Evolutionary conservation across 768 basidiomycete species (phyloP), one percentile per base, ranked within the genome.

Genomic region (Mycena latifolia): DNA sequence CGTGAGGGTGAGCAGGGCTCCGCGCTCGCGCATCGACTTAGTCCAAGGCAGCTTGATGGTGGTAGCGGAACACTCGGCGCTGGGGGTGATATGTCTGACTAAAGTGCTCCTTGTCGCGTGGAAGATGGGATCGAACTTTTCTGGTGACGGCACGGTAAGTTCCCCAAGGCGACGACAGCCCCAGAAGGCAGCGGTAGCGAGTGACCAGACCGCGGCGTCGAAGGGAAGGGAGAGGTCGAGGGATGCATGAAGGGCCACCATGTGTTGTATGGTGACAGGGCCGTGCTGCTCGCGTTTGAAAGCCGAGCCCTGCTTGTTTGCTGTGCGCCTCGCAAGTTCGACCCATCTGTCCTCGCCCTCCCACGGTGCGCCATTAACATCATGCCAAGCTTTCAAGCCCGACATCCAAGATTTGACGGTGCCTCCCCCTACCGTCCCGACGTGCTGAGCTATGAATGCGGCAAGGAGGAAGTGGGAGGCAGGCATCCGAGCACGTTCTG

Each of bases 141-240:
- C 11, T 5, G 31, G 31, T 5, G 31, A 33, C 6, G 31, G 31
- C 6, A 33, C 31, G 31, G 71, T 59, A 0, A 78, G 57, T 41
- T 81, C 76, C 1, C 79, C 75, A 0, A 80, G 64, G 1, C 72
- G 59, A 20, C 77, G 73, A 51, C 77, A 78, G 2, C 71, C 67
- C 76, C 77, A 82, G 61, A 83, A 84, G 6, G 80, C 75, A 1
- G 70, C 56, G 5, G 62, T 61, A 0, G 81, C 81, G 1, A 73
- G 55, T 0, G 79, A 78, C 67, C 70, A 79, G 2, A 80, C 72
- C 0, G 79, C 76, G 2, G 74, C 69, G 48, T 81, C 75, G 12
- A 74, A 70, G 20, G 75, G 45, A 45, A 18, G n/a, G 10, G 25
- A 24, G n/a, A 7, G 18, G 54, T 55, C 24, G 17, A 43, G 54